phyloP scores from a whole-genome alignment of 768 basidiomycete species.

The Leccinum uliginosum region DNA sequence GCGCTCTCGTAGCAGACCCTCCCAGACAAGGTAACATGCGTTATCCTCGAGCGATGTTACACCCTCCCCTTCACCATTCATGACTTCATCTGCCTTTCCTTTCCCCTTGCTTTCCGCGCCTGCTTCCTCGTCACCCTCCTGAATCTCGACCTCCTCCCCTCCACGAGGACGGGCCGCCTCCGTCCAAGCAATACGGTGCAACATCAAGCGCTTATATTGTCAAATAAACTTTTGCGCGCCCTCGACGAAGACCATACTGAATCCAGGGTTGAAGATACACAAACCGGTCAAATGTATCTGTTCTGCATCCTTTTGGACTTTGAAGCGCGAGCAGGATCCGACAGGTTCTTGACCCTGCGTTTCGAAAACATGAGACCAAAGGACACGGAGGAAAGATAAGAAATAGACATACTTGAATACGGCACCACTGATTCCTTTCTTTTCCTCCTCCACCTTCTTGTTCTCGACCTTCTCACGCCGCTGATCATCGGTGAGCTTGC shows the following conservation, averaged over 20 bases:
- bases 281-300: conserved; percentile 84
- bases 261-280: conserved; percentile 85
- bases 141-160: conserved; percentile 65
- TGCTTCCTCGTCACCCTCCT: conserved; percentile 44
- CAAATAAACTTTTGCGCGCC: conserved; percentile 83
- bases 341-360: conserved; percentile 74
- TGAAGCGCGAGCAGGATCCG: conserved; percentile 92
- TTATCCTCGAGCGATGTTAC: conserved; percentile 72
- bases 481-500: conserved; percentile 91
- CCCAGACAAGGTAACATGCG: conserved; percentile 89
- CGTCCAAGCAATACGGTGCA: conserved; percentile 89
- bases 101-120: conserved; percentile 28
- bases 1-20: conserved; percentile 81
- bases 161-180: conserved; percentile 80
- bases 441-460: conserved; percentile 85
- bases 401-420: conserved; percentile 78
- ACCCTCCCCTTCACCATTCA: conserved; percentile 11
- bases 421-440: conserved; percentile 75
- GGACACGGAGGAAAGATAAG: neutral
- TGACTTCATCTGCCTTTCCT: conserved; percentile 31
- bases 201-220: conserved; percentile 84
- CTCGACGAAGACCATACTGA: conserved; percentile 91
- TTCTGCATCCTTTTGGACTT: conserved; percentile 95
- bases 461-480: conserved; percentile 79
- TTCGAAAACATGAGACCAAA: neutral